Evolutionary conservation across 2,329 filamentous ascomycete genomes (phyloP), one percentile per base, ranked within the genome.

Genomic region (Phialemonium atrogriseum): DNA sequence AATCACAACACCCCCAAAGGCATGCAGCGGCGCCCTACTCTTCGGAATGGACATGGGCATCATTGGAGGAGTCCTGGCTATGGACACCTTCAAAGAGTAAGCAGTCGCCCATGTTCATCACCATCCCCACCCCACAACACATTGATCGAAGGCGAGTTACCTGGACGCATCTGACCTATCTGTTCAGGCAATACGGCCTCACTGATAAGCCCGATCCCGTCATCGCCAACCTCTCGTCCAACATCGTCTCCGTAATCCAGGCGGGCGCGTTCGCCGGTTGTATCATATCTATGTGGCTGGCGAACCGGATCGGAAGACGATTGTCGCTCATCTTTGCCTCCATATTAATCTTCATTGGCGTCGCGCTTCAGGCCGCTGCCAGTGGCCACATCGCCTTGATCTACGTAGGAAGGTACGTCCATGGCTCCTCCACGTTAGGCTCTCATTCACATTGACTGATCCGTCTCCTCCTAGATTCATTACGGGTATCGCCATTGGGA

Each of bases 131-230:
- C 20, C 24, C 5, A 5, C 27, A n/a, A 20, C 21, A 19, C 17
- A 13, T 9, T 5, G 17, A 21, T 13, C 9, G 10, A 15, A 17
- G 19, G 19, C 13, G 19, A 16, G 14, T 5, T n/a, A 5, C 6
- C 14, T 19, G 30, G 17, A 28, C 11, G 10, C 7, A 24, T n/a
- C 18, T 27, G 15, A 28, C 12, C 28, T 16, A 15, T 19, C 32
- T 26, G 48, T 30, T 19, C 20, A 74, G 73, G 1, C 67, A 70
- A 44, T 79, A 76, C 42, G 60, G 64, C 3, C 56, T 77, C 6
- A 46, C 56, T 3, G 42, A 50, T 15, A 50, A 61, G 13, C 13
- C 17, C 23, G 17, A 26, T 18, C 32, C 28, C n/a, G 36, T 29
- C 22, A 33, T 34, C 13, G 39, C 43, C 28, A 42, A 45, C 37